phyloP scores from a whole-genome alignment of 305 asterid genomes.

The Fraxinus dipetala region DNA sequence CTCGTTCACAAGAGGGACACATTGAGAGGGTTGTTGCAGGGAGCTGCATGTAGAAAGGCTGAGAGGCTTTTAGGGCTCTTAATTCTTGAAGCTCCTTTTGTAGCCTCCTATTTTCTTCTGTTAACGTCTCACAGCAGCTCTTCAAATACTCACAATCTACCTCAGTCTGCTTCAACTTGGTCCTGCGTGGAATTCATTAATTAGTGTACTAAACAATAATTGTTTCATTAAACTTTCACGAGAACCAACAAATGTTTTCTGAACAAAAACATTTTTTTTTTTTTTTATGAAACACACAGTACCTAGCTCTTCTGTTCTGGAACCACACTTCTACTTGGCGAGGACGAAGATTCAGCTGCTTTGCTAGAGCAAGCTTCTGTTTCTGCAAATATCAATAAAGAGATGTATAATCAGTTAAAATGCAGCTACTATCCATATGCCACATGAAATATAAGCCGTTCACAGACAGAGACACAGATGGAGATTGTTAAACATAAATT shows the following conservation, averaged over 20 bases:
- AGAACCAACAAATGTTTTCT: conserved; percentile 8
- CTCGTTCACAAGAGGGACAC: conserved; percentile 87
- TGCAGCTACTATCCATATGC: neutral
- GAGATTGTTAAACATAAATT: neutral
- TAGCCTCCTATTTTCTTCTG: conserved; percentile 76
- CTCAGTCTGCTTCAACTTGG: conserved; percentile 92
- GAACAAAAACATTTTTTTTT: neutral
- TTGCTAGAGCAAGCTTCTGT: conserved; percentile 72
- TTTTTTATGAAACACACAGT: neutral
- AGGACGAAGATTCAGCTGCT: conserved; percentile 84
- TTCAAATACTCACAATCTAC: conserved; percentile 92
- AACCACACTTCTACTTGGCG: conserved; percentile 96
- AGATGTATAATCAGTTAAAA: neutral
- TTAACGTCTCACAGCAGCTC: conserved; percentile 75
- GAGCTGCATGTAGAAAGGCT: conserved; percentile 76
- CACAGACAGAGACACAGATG: neutral
- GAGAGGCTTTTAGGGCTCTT: conserved; percentile 72
- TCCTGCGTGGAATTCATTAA: conserved; percentile 41
- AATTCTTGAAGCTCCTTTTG: conserved; percentile 84
- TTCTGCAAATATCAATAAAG: conserved; percentile 38
- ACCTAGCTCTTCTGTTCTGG: conserved; percentile 95
- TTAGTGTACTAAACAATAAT: neutral
- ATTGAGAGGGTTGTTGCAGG: conserved; percentile 92
- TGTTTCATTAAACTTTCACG: conserved; percentile 26
- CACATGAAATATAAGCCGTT: neutral